A percentile compares a stretch with the other conserved stretches of the same genome.
These are phyloP conservation scores for Cladobotryum mycophilum DNA, from an alignment of 2,329 filamentous ascomycete genomes.

Conservation along the genomic window DNA sequence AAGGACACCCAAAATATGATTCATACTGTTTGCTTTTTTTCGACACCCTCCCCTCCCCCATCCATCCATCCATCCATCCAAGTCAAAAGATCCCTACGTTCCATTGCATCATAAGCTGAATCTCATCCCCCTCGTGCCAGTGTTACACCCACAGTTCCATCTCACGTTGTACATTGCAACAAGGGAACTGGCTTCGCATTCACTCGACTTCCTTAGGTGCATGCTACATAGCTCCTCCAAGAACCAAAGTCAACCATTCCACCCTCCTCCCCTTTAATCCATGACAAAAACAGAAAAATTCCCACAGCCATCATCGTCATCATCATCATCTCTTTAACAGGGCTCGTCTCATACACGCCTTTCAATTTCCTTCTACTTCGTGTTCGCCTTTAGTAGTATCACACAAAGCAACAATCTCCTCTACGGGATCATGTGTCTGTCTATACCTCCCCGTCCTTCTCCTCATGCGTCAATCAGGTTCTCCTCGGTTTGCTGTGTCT, in stretches of 20 bases:
- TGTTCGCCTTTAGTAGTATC: too few relatives aligned
- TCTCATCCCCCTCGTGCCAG: not conserved
- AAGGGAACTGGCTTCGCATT: constrained; percentile 23
- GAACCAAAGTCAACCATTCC: constrained; percentile 8
- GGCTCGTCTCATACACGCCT: not conserved
- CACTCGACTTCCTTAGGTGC: constrained; percentile 26
- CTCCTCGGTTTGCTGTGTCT: constrained; percentile 43
- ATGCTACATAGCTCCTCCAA: constrained; percentile 14
- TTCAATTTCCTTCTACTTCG: not conserved
- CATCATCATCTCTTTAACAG: not conserved
- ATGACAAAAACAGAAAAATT: constrained; percentile 16
- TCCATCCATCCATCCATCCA: too few relatives aligned
- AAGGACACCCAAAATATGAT: too few relatives aligned
- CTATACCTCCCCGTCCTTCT: not conserved
- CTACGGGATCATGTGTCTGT: not conserved
- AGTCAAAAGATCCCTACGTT: not conserved
- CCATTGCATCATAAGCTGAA: not conserved
- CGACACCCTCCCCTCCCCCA: constrained; percentile 5
- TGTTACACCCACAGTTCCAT: not conserved
- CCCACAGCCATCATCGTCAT: too few relatives aligned
- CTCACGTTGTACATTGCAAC: not conserved
- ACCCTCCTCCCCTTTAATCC: constrained; percentile 17
- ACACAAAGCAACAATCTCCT: not conserved
- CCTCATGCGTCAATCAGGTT: constrained; percentile 55
- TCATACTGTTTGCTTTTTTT: too few relatives aligned